Evolutionary conservation across 2,329 filamentous ascomycete genomes (phyloP), one percentile per base, ranked within the genome.

Genomic region (Trichophaea hybrida): DNA sequence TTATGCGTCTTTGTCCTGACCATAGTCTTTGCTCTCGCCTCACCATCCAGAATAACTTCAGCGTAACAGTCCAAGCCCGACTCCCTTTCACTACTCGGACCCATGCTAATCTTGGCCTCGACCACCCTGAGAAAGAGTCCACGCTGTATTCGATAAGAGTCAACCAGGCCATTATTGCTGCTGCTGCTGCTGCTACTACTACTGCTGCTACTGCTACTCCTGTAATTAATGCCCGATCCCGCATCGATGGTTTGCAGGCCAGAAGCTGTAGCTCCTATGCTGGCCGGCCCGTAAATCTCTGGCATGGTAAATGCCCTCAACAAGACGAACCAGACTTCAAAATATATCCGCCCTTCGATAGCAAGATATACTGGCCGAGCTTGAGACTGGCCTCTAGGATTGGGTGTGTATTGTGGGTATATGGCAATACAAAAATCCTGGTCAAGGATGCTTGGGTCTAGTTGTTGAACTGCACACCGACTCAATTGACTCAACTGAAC

Each of bases 321-420:
- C 7, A 98, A 75, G 5, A 95, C 90, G 68, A 94, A 91, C 93
- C 93, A 98, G 10, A 96, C 93, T 71, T 98, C 93, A 68, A 94
- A 95, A n/a, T 94, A 77, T 5, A 94, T 82, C 46, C 90, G 81
- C 32, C 82, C 90, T 67, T 97, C 91, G 17, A 68, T 62, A 2
- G 88, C 86, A 37, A 98, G 76, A 70, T 94, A 96, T 38, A 97
- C 83, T 0, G 93, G 91, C n/a, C 87, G 82, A 8, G 61, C 58
- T 33, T 62, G 49, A 15, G 59, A 59, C 32, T 57, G 54, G 61
- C 88, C 83, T 33, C 91, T 80, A 5, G 85, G 85, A 59, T 91
- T 76, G 15, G 85, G 80, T 2, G 81, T 85, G 72, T 98, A 97
- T 64, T 91, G 90, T 13, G 93, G 91, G 69, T 96, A 96, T 51